Percentiles rank a stretch among this genome's conserved stretches.
These are phyloP conservation scores for Hansenula lynferdii DNA, from an alignment of 1,139 yeast species.

Conservation along the genomic window DNA sequence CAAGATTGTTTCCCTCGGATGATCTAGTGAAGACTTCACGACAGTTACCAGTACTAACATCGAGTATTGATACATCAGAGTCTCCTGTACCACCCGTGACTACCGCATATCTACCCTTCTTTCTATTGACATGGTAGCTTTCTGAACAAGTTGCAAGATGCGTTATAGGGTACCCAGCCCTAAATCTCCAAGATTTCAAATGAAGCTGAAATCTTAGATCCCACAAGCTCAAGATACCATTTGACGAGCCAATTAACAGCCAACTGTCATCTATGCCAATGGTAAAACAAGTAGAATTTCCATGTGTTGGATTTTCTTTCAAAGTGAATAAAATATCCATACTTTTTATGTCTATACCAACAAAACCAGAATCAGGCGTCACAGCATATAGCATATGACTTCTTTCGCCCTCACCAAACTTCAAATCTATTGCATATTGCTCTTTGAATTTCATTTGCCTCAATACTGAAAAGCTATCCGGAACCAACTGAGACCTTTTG, in stretches of 20 bases:
- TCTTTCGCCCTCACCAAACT: conserved; percentile 32
- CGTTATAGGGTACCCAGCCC: conserved; percentile 43
- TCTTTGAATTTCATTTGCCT: conserved; percentile 36
- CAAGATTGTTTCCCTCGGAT: conserved; percentile 29
- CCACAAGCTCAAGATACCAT: conserved; percentile 76
- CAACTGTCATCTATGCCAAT: conserved; percentile 53
- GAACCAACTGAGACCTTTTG: conserved; percentile 24
- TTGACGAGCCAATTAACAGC: conserved; percentile 69
- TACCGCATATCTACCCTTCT: conserved; percentile 38
- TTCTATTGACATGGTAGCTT: conserved; percentile 26
- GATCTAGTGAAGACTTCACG: conserved; percentile 45
- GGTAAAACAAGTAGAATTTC: conserved; percentile 56
- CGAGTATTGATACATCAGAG: conserved; percentile 71
- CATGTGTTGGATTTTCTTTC: conserved; percentile 59
- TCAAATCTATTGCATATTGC: conserved; percentile 40
- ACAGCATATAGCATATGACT: conserved; percentile 38
- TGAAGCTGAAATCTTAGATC: conserved; percentile 65
- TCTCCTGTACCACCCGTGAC: conserved; percentile 65
- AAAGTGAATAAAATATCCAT: conserved; percentile 43
- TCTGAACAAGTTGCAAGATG: conserved; percentile 40
- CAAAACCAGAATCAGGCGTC: conserved; percentile 50
- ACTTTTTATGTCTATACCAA: conserved; percentile 54
- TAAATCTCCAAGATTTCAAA: conserved; percentile 59
- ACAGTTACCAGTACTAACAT: conserved; percentile 61
- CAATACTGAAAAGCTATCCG: conserved; percentile 34